Evolutionary conservation across 441 rosid genomes (phyloP).

Genomic region (Sinapis alba): DNA sequence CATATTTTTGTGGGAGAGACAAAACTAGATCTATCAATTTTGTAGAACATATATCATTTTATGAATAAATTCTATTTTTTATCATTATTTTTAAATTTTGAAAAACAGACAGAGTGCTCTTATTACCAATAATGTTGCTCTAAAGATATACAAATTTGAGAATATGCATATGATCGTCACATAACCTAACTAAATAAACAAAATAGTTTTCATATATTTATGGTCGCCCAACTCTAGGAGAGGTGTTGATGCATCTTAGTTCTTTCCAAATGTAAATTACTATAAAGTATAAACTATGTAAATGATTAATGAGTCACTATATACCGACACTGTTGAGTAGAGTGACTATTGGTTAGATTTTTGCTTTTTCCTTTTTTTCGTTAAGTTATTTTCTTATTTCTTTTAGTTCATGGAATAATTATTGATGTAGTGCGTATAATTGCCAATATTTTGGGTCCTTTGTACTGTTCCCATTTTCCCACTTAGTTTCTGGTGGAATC

Average conservation of each 20-base stretch:
- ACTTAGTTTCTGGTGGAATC: conserved; percentile 34
- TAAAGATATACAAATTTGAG: neutral
- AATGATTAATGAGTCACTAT: conserved; percentile 33
- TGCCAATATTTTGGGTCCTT: conserved; percentile 32
- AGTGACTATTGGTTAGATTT: conserved; percentile 31
- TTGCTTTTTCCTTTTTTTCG: neutral
- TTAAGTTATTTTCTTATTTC: conserved; percentile 1
- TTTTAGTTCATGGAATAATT: conserved; percentile 26
- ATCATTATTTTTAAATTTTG: too few relatives aligned
- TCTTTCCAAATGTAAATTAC: conserved; percentile 16
- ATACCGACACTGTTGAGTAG: conserved; percentile 30
- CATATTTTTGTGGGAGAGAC: too few relatives aligned
- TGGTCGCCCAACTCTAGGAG: conserved; percentile 32
- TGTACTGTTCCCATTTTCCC: conserved; percentile 27
- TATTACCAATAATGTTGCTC: too few relatives aligned
- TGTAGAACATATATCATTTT: too few relatives aligned
- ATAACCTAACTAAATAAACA: neutral
- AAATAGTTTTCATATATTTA: neutral
- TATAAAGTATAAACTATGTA: conserved; percentile 15
- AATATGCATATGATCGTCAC: neutral
- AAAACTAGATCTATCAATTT: too few relatives aligned
- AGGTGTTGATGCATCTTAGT: conserved; percentile 24
- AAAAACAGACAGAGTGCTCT: too few relatives aligned
- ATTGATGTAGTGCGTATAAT: conserved; percentile 35
- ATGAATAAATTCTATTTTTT: too few relatives aligned